These are phyloP conservation scores for Coniochaeta prunicola DNA, from an alignment of 2,329 filamentous ascomycete genomes.

Conservation along the genomic window DNA sequence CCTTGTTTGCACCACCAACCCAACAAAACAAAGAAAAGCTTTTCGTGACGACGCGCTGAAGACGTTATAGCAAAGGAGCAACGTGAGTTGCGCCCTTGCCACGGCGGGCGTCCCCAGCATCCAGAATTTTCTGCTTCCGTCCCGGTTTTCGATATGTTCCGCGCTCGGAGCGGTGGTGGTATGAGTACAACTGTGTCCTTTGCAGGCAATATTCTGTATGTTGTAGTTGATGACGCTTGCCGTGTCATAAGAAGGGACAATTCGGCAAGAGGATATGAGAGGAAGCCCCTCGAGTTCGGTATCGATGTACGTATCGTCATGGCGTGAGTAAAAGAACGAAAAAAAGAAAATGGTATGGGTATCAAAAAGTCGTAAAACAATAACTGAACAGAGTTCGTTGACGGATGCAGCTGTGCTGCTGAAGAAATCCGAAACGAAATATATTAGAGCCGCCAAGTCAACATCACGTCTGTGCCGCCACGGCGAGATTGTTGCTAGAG, in stretches of 20 bases:
- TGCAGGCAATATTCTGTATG: not conserved
- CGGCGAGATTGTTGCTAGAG: not conserved
- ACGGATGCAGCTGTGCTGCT: not conserved
- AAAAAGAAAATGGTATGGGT: not conserved
- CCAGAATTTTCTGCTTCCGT: not conserved
- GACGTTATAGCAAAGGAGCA: not conserved
- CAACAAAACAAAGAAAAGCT: not conserved
- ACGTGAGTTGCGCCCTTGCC: not conserved
- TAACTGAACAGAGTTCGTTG: not conserved
- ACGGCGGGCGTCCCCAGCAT: not conserved
- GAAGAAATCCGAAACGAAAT: not conserved
- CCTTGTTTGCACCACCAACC: not conserved
- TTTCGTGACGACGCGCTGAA: not conserved
- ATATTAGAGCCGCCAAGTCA: not conserved
- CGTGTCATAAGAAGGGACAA: not conserved
- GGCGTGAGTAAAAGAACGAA: not conserved
- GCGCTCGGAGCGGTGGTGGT: not conserved
- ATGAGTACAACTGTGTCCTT: not conserved
- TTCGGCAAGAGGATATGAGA: not conserved
- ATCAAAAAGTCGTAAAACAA: constrained; percentile 2
- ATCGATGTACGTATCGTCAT: not conserved
- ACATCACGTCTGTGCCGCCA: not conserved
- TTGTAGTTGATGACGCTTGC: not conserved
- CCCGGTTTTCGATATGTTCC: not conserved
- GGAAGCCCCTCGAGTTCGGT: not conserved